Evolutionary conservation across 164 flowering plant genomes (phyloP).

Genomic region (Houttuynia cordata): DNA sequence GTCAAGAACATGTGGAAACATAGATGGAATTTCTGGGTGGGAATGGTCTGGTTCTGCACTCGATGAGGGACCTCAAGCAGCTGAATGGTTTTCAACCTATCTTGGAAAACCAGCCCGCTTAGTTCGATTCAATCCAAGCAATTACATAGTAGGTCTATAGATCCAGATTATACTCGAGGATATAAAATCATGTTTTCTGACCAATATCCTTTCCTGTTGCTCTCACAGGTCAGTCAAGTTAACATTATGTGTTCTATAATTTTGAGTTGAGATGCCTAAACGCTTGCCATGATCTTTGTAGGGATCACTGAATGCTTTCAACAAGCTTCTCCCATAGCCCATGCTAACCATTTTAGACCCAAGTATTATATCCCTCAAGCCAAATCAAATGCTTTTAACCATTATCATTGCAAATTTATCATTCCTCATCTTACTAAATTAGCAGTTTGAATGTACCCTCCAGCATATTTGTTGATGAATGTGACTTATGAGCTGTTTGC

Average conservation of each 20-base stretch:
- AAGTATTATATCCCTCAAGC: slow-evolving; percentile 38
- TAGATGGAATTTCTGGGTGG: slow-evolving; percentile 71
- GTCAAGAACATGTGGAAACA: slow-evolving; percentile 18
- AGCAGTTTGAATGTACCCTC: slow-evolving; percentile 10
- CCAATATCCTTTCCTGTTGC: slow-evolving; percentile 50
- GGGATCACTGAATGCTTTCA: no score
- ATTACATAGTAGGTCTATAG: slow-evolving; percentile 54
- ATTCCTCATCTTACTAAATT: not conserved
- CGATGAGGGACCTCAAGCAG: slow-evolving; percentile 74
- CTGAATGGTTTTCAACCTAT: slow-evolving; percentile 69
- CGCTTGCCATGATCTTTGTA: no score
- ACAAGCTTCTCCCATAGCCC: slow-evolving; percentile 73
- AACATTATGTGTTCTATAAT: no score
- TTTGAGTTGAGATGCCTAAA: no score
- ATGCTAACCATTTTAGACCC: slow-evolving; percentile 80
- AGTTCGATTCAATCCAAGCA: no score
- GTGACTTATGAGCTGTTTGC: slow-evolving; percentile 72
- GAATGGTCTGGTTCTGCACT: slow-evolving; percentile 90
- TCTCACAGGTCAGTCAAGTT: no score
- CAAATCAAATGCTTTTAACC: no score
- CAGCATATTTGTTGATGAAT: slow-evolving; percentile 80
- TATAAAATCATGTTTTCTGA: slow-evolving; percentile 59
- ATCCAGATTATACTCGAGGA: slow-evolving; percentile 54
- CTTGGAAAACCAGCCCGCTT: slow-evolving; percentile 71
- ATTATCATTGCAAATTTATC: no score